Percentiles rank a stretch among this genome's conserved stretches.
Evolutionary conservation across 2,329 filamentous ascomycete species (phyloP).

Genomic region (Emericellopsis cladophorae): DNA sequence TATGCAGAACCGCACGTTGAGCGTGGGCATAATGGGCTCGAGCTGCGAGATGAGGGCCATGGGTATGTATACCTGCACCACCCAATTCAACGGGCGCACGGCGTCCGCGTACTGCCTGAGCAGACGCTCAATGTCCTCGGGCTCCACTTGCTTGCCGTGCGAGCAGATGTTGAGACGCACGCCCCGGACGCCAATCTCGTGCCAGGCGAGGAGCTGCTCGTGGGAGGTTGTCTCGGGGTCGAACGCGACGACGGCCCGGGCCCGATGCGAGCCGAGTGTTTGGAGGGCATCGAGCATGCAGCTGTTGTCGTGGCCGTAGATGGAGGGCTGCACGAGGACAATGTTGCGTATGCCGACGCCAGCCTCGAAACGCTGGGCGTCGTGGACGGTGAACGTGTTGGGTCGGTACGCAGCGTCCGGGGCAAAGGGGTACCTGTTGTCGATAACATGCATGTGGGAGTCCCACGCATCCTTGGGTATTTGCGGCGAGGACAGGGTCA

Average conservation of each 20-base stretch:
- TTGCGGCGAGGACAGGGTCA: background rate
- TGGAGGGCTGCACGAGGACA: constrained; percentile 48
- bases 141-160: constrained; percentile 25
- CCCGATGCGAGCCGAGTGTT: constrained; percentile 32
- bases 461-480: constrained; percentile 44
- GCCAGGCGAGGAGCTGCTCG: constrained; percentile 35
- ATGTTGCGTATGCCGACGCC: constrained; percentile 38
- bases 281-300: constrained; percentile 42
- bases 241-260: constrained; percentile 42
- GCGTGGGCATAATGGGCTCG: constrained; percentile 30
- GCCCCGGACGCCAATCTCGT: constrained; percentile 43
- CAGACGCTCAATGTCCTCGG: constrained; percentile 23
- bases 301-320: constrained; percentile 48
- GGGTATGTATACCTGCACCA: constrained; percentile 44
- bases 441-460: constrained; percentile 51
- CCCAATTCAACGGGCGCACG: constrained; percentile 38
- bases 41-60: constrained; percentile 35
- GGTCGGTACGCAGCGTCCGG: constrained; percentile 36
- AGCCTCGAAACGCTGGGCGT: constrained; percentile 37
- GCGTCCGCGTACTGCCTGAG: constrained; percentile 35
- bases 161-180: constrained; percentile 48
- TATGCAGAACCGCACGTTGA: constrained; percentile 41
- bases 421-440: constrained; percentile 33
- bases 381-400: constrained; percentile 29
- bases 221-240: constrained; percentile 20